These are phyloP conservation scores for Arctostaphylos glauca DNA, from an alignment of 148 eudicot genomes.

Conservation along the genomic window DNA sequence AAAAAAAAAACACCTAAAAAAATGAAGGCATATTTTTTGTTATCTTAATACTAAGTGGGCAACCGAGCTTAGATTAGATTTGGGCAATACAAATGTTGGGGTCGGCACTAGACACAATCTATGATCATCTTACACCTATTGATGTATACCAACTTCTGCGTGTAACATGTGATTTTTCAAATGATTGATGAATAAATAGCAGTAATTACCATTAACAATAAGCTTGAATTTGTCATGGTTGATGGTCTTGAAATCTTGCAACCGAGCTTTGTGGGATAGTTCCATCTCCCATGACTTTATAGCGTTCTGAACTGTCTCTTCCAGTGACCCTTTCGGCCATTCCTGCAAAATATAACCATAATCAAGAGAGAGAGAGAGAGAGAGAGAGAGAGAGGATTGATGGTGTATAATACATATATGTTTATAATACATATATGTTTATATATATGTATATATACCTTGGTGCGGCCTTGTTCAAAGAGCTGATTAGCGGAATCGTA, in stretches of 20 bases:
- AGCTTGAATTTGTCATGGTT: conserved; percentile 79
- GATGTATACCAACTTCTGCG: background rate
- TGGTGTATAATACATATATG: too few relatives aligned
- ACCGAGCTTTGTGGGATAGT: conserved; percentile 70
- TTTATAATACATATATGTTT: too few relatives aligned
- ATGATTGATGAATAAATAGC: background rate
- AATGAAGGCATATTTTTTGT: too few relatives aligned
- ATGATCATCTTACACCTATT: too few relatives aligned
- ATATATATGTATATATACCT: conserved; percentile 19
- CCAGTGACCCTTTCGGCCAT: conserved; percentile 83
- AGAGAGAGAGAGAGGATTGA: background rate
- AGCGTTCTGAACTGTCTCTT: conserved; percentile 89
- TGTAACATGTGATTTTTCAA: background rate
- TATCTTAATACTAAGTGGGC: too few relatives aligned
- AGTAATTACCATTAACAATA: conserved; percentile 64
- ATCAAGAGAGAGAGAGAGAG: background rate
- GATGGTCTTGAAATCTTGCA: conserved; percentile 73
- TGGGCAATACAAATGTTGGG: too few relatives aligned
- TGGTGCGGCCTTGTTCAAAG: conserved; percentile 71
- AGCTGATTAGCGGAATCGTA: conserved; percentile 61
- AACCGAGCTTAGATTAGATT: too few relatives aligned
- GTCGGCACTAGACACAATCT: too few relatives aligned
- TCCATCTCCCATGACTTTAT: conserved; percentile 98
- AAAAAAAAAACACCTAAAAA: too few relatives aligned
- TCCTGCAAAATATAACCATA: conserved; percentile 32